Evolutionary conservation across 305 asterid species (phyloP), one percentile per base, ranked within the genome.

Genomic region (Fraxinus nigra): DNA sequence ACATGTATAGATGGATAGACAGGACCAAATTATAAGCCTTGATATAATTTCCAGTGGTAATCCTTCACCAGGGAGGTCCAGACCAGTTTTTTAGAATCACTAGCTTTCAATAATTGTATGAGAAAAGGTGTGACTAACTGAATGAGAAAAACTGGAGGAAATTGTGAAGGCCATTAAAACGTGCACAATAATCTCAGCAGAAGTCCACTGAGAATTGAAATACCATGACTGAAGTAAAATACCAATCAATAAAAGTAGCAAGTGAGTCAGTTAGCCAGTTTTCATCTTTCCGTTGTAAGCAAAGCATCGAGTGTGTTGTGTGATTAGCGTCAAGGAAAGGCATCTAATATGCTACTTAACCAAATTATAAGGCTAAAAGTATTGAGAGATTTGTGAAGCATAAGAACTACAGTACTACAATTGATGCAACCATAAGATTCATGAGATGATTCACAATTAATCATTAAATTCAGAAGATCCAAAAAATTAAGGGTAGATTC

Each of bases 301-400:
- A 30, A 37, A 77, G 28, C 26, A 82, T 5, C 9, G 3, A 32
- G 77, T 26, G 74, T 46, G 77, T 35, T 48, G 4, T 69, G 34
- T 40, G 14, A 24, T 28, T 26, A 70, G 79, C 32, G 33, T 51
- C 38, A 72, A 77, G 80, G 56, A 13, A 22, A 26, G 20, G 28
- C 67, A 77, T 81, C 56, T 56, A 67, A 78, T 54, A 75, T 34
- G 72, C 78, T 72, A 72, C 59, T 67, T 76, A 70, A 65, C 69
- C 82, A 38, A 24, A n/a, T 78, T 24, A 43, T 1, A 63, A 75
- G 46, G 79, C 78, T 43, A 63, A 63, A 59, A 65, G 3, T 34
- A 80, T 77, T 33, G 33, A 14, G 14, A 28, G 76, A 30, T 48
- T 80, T 69, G 72, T 76, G 34, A 34, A 63, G 48, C 81, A 75